These are phyloP conservation scores for Gymnopus androsaceus DNA, from an alignment of 1,284 basidiomycete species.

Conservation along the genomic window DNA sequence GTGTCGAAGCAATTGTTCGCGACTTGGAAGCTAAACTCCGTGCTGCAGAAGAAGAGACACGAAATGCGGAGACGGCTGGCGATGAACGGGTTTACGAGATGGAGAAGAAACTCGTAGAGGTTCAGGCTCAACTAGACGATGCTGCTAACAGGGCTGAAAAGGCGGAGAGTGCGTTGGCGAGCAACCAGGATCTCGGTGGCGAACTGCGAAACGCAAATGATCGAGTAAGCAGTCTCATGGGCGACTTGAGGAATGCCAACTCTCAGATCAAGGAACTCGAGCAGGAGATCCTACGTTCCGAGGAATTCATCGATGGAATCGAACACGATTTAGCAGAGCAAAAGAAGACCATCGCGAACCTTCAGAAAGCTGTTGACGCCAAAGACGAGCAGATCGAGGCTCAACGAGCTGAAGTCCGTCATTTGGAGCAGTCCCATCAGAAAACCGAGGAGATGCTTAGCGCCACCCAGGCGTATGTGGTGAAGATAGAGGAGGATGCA, in stretches of 20 bases:
- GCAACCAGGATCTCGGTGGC: conserved; percentile 62
- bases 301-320: conserved; percentile 51
- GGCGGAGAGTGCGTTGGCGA: conserved; percentile 60
- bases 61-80: conserved; percentile 40
- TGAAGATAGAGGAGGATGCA: conserved; percentile 58
- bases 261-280: conserved; percentile 58
- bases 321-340: conserved; percentile 57
- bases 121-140: conserved; percentile 53
- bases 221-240: conserved; percentile 50
- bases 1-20: conserved; percentile 64
- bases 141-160: conserved; percentile 59
- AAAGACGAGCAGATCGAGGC: conserved; percentile 39
- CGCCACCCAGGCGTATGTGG: conserved; percentile 48
- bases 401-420: conserved; percentile 29
- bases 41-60: conserved; percentile 49
- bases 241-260: conserved; percentile 59
- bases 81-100: conserved; percentile 45
- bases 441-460: conserved; percentile 41
- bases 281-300: conserved; percentile 50
- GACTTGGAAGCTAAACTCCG: conserved; percentile 60
- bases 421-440: conserved; percentile 33
- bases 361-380: conserved; percentile 41
- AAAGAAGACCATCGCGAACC: conserved; percentile 40
- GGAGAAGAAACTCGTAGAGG: conserved; percentile 44
- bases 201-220: conserved; percentile 66